phyloP scores from a whole-genome alignment of 1,284 basidiomycete genomes.

The Paramarasmius palmivorus region DNA sequence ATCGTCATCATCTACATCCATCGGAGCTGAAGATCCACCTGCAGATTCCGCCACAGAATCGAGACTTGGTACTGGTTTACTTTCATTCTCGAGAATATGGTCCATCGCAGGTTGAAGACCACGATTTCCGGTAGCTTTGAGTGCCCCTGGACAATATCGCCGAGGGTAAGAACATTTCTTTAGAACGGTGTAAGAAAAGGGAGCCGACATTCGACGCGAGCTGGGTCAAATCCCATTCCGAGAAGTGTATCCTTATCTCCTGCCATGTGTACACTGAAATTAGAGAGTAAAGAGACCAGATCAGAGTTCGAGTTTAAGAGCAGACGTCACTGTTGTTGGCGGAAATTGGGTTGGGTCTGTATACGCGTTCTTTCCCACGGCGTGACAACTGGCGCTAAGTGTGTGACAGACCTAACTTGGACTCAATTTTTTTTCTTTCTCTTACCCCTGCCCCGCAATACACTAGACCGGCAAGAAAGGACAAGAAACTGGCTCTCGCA shows the following conservation, averaged over 20 bases:
- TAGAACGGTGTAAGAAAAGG: constrained; percentile 9
- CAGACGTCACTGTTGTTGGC: too few relatives aligned
- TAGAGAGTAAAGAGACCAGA: not conserved
- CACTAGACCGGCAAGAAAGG: not conserved
- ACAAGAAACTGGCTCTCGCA: not conserved
- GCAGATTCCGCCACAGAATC: constrained; percentile 31
- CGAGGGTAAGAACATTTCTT: constrained; percentile 2
- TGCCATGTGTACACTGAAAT: constrained; percentile 39
- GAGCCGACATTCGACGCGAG: constrained; percentile 80
- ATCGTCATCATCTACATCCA: constrained; percentile 63
- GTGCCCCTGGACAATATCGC: constrained; percentile 62
- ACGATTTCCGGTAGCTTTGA: constrained; percentile 76
- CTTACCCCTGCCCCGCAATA: not conserved
- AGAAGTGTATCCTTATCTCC: constrained; percentile 79
- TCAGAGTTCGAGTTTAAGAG: not conserved
- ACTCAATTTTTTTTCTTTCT: not conserved
- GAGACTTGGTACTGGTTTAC: constrained; percentile 70
- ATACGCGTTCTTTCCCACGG: too few relatives aligned
- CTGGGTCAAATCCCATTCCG: constrained; percentile 84
- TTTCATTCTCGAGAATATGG: constrained; percentile 78
- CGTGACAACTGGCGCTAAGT: not conserved
- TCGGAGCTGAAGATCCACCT: constrained; percentile 33
- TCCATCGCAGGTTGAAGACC: constrained; percentile 91
- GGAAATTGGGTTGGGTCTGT: too few relatives aligned
- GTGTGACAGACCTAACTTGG: not conserved